Conservation (phyloP, 2,329 filamentous ascomycete species). For the Cercospora sojina region DNA sequence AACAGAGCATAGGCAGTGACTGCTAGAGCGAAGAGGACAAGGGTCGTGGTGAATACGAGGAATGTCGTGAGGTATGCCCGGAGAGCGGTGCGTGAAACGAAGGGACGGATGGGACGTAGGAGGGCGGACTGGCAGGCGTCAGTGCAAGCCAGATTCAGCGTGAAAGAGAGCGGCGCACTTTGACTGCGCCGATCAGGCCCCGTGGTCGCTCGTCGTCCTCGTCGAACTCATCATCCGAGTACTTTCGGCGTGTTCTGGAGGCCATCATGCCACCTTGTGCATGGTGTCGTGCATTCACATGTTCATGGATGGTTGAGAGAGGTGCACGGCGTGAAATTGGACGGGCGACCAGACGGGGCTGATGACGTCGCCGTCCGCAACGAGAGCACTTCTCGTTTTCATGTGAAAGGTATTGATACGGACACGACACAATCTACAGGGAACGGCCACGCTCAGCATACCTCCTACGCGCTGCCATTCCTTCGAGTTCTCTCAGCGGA, state of each 20-base stretch:
- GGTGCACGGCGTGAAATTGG: constrained; percentile 1
- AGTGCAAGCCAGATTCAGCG: neutral
- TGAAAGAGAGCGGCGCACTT: neutral
- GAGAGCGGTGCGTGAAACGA: constrained; percentile 61
- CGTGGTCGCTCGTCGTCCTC: constrained; percentile 5
- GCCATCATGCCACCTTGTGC: constrained; percentile 6
- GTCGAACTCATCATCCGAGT: constrained; percentile 11
- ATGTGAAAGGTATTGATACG: neutral
- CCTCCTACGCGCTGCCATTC: neutral
- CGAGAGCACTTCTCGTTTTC: neutral
- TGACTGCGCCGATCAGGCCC: constrained; percentile 11
- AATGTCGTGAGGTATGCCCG: constrained; percentile 63
- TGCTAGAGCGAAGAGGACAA: constrained; percentile 58
- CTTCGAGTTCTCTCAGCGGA: neutral
- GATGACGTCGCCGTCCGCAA: neutral
- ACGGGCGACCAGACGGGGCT: neutral
- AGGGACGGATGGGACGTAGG: constrained; percentile 54
- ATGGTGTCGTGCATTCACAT: neutral
- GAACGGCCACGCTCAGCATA: neutral
- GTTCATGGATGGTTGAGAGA: neutral
- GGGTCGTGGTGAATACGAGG: constrained; percentile 54
- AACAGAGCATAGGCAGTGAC: constrained; percentile 64
- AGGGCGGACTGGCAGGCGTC: constrained; percentile 37
- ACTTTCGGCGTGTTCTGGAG: constrained; percentile 8
- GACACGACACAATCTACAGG: neutral